Base-by-base conservation (phyloP, 2,329 filamentous ascomycete genomes). In the Allantophomopsis lycopodina region DNA sequence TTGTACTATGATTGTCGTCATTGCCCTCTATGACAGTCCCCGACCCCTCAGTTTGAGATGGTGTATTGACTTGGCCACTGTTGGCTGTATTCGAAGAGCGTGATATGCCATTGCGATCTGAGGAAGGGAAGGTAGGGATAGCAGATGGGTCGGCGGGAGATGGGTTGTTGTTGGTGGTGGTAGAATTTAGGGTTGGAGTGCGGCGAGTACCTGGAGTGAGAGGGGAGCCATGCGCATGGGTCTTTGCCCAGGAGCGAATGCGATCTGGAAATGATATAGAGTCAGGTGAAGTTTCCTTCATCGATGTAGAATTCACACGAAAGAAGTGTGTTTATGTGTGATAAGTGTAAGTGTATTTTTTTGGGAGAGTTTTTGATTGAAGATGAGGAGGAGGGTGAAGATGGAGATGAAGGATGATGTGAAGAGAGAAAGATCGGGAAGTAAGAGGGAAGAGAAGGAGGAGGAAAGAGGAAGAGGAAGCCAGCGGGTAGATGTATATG, bases 201-300 rank as follows among this genome's bases (percentile, higher is more conserved):
- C 47, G 46, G 36, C 48, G 51, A 46, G 46, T 57, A 54, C 54
- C 55, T 55, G 46, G 53, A 54, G 55, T 55, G 54, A 54, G 56
- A 55, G 55, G 56, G 55, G 52, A 60, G 56, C 68, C 70, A 73
- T 73, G 62, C 64, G 69, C 63, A 62, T 64, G 61, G 60, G 64
- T 59, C 58, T 57, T 57, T 61, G 66, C 63, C 69, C 64, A 67
- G 61, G 68, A 70, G 64, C 64, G 64, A 63, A 66, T 64, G 64
- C 63, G 65, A 66, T 71, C 65, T 72, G 63, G 64, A 58, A 65
- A 62, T 58, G 67, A 63, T 55, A 44, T 39, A 42, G 63, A 58
- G 48, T 69, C 63, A 61, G 68, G 59, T 49, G 63, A 71, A 61
- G 61, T 60, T 68, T 73, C 62, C 69, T 73, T 76, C 73, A 77